Evolutionary conservation across 257 asterid species (phyloP).

Genomic region (Eustoma russellianum): DNA sequence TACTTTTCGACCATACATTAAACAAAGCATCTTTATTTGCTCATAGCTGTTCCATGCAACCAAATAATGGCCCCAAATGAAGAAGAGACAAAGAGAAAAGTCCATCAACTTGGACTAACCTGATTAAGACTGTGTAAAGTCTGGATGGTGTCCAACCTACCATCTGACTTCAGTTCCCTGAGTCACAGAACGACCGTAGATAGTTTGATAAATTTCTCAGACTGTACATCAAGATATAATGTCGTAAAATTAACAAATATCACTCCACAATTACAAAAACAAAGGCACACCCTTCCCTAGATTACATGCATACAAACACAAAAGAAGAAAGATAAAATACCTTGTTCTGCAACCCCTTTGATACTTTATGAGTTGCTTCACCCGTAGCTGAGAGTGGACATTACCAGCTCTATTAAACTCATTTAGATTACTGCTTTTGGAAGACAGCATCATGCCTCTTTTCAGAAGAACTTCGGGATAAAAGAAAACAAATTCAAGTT

Average conservation of each 20-base stretch:
- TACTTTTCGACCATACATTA: too few relatives aligned
- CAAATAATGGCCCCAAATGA: too few relatives aligned
- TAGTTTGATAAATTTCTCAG: neutral
- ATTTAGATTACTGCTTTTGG: too few relatives aligned
- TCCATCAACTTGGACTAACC: conserved; percentile 25
- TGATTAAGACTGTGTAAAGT: conserved; percentile 72
- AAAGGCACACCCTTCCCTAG: neutral
- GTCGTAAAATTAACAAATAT: conserved; percentile 1
- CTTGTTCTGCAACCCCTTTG: conserved; percentile 73
- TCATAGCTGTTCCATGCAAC: too few relatives aligned
- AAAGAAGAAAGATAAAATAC: conserved; percentile 18
- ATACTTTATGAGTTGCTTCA: neutral
- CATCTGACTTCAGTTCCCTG: conserved; percentile 74
- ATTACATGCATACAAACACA: neutral
- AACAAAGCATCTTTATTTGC: too few relatives aligned
- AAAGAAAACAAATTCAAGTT: too few relatives aligned
- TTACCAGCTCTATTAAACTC: conserved; percentile 21
- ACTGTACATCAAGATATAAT: too few relatives aligned
- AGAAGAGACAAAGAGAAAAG: neutral
- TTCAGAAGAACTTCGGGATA: too few relatives aligned
- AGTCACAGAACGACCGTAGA: conserved; percentile 74
- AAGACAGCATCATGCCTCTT: too few relatives aligned
- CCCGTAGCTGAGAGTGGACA: conserved; percentile 36
- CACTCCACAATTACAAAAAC: neutral
- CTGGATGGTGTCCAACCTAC: conserved; percentile 77